phyloP scores from a whole-genome alignment of 2,329 filamentous ascomycete species.

The Hymenoscyphus fraxineus region DNA sequence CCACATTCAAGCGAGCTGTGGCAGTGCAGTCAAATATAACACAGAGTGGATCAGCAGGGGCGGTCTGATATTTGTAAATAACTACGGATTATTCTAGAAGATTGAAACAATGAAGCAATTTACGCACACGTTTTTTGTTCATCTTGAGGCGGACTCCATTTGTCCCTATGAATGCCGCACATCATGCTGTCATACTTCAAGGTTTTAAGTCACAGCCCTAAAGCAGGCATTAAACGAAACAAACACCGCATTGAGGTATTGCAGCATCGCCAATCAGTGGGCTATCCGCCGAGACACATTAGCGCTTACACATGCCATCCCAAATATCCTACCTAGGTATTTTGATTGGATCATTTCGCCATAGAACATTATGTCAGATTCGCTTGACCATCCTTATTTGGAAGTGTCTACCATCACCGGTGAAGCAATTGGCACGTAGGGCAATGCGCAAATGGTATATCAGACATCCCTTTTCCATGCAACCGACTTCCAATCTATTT shows the following conservation, averaged over 20 bases:
- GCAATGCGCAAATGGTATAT: not conserved
- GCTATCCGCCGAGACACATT: not conserved
- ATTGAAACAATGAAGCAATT: too few species aligned
- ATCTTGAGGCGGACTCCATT: not conserved
- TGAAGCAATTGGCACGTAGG: not conserved
- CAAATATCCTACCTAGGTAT: not conserved
- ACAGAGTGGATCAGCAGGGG: too few species aligned
- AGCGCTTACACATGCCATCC: not conserved
- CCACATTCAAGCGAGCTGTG: too few species aligned
- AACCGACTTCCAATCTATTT: too few species aligned
- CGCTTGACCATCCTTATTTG: not conserved
- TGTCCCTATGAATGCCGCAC: not conserved
- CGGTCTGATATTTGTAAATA: too few species aligned
- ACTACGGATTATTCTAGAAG: too few species aligned
- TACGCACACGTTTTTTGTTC: too few species aligned
- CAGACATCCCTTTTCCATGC: not conserved
- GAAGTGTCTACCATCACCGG: not conserved
- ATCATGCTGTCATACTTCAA: not conserved
- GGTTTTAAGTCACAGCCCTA: not conserved
- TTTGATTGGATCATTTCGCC: not conserved
- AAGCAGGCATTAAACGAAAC: not conserved
- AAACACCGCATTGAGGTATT: not conserved
- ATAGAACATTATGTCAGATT: not conserved
- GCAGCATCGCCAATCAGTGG: not conserved
- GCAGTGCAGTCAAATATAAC: too few species aligned